A percentile compares a stretch with the other conserved stretches of the same genome.
Evolutionary conservation across 129 eudicot genomes (phyloP).

Genomic region (Lonicera japonica): DNA sequence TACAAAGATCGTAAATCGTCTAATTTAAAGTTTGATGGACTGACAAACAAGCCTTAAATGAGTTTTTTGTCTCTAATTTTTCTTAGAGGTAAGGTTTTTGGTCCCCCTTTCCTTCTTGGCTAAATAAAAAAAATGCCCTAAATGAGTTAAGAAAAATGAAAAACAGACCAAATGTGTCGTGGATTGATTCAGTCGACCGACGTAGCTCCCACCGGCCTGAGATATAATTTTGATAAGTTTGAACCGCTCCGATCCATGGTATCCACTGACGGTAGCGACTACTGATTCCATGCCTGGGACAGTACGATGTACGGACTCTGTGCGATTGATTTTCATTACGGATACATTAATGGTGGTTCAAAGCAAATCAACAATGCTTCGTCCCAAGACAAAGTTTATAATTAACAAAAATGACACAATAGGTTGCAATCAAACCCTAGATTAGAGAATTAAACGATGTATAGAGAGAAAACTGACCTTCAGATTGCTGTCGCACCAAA

Average conservation of each 20-base stretch:
- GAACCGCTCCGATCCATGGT: conserved; percentile 69
- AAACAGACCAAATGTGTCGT: conserved; percentile 59
- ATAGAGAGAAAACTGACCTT: conserved; percentile 14
- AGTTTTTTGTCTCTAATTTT: too few relatives aligned
- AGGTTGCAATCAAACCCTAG: conserved; percentile 3
- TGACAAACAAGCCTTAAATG: too few relatives aligned
- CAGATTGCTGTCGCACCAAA: conserved; percentile 13
- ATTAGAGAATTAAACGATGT: neutral
- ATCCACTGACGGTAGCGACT: conserved; percentile 89
- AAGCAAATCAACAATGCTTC: neutral
- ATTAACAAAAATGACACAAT: too few relatives aligned
- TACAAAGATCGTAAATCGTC: too few relatives aligned
- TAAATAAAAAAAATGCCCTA: too few relatives aligned
- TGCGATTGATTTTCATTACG: neutral
- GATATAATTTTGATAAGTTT: conserved; percentile 61
- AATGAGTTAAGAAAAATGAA: neutral
- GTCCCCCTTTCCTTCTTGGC: too few relatives aligned
- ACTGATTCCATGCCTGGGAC: conserved; percentile 57
- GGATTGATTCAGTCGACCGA: conserved; percentile 58
- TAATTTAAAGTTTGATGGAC: too few relatives aligned
- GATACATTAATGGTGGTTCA: too few relatives aligned
- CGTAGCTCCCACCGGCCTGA: conserved; percentile 63
- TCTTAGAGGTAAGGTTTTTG: too few relatives aligned
- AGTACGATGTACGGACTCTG: conserved; percentile 6
- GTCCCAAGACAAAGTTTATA: neutral